phyloP scores from a whole-genome alignment of 208 protist genomes.

The Leishmania martiniquensis region DNA sequence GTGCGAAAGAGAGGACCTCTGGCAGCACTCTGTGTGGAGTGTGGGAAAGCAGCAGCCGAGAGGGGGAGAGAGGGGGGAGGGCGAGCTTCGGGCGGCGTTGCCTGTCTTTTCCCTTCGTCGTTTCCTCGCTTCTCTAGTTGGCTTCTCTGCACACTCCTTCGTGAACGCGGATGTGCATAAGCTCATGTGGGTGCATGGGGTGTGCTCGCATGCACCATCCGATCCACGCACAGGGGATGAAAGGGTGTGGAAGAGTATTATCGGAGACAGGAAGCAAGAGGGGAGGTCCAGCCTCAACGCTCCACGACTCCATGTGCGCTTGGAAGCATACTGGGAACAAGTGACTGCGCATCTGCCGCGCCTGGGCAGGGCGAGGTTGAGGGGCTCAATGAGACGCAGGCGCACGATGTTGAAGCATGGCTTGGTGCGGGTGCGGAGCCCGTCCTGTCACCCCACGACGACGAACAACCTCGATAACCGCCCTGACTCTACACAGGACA shows the following conservation, averaged over 20 bases:
- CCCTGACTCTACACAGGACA: neutral
- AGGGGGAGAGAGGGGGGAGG: no score
- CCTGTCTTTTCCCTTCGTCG: neutral
- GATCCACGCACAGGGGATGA: neutral
- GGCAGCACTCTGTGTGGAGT: neutral
- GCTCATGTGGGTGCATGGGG: neutral
- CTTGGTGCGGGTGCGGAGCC: neutral
- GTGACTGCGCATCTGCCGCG: neutral
- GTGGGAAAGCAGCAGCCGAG: no score
- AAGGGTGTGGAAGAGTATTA: neutral
- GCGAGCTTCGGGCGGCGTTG: neutral
- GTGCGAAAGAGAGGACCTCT: neutral
- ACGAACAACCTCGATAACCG: neutral
- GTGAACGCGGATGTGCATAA: neutral
- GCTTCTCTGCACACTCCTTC: neutral
- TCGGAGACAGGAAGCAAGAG: neutral
- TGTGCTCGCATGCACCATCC: neutral
- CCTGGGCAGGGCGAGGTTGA: neutral
- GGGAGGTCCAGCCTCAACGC: neutral
- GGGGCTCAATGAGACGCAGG: neutral
- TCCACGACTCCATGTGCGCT: neutral
- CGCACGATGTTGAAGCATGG: neutral
- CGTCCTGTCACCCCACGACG: no score
- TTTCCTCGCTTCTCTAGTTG: neutral
- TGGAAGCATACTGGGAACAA: neutral